Base-by-base conservation (phyloP, 129 eudicot species). In the Rutidosis leptorrhynchoides region DNA sequence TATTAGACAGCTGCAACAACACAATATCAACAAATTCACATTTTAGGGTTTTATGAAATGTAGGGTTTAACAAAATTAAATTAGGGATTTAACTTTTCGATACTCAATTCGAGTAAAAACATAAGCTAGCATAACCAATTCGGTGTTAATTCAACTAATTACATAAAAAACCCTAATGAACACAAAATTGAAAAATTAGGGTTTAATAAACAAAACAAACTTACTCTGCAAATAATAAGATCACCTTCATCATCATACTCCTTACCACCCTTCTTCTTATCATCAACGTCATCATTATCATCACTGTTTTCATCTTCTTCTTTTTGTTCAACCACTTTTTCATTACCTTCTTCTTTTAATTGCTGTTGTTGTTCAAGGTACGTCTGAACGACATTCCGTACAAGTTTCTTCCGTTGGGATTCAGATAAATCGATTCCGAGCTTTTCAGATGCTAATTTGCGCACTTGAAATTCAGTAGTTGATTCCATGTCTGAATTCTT, bases 201-300 rank as follows among this genome's bases (percentile, higher is more conserved):
- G 78, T 71, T 78, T 66, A 26, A 1, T 6, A 25, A 56, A 25
- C 19, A 56, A 4, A 7, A 45, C 64, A 61, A 48, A 81, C 86
- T 73, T 59, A 93, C 98, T 53, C 87, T 78, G 74, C 98, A 93
- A 42, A 93, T 49, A 64, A 89, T 86, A 59, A 89, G 96, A 74
- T 82, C 95, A 42, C 99, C 99, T 5, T 93, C 89, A 5, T 89
- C 96, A 60, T 93, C 99, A 52, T 74, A 88, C 79, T 88, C 98
- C 62, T 76, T 82, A 3, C 64, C 86, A 15, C 82, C 28, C 19
- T 61, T 70, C 64, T 71, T 52, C 58, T 76, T 71, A 57, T 59
- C 74, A 30, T 77, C 70, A 11, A 68, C 82, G 3, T 69, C 84
- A 11, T 68, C 81, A 1, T 71, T 80, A 17, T 68, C 81, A 7